Conservation (phyloP, 352 stramenopile species). For the Hyphochytrium catenoides region DNA sequence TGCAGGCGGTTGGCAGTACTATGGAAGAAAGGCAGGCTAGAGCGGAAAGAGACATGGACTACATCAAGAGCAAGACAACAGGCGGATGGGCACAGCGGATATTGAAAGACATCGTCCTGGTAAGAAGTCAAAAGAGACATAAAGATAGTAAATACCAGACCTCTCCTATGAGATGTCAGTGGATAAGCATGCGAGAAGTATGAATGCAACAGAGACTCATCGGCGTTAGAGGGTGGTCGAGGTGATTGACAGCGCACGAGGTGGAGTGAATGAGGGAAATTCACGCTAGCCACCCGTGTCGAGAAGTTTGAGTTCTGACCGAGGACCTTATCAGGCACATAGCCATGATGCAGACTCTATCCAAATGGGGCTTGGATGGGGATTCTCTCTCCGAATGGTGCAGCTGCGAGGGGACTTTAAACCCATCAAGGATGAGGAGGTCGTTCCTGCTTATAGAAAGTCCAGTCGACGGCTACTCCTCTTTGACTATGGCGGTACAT, state of each 20-base stretch:
- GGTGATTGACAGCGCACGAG: slow-evolving; percentile 66
- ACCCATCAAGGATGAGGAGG: slow-evolving; percentile 59
- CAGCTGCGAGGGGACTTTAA: slow-evolving; percentile 82
- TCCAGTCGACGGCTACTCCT: slow-evolving; percentile 65
- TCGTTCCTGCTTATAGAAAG: slow-evolving; percentile 48
- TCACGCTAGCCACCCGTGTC: slow-evolving; percentile 20
- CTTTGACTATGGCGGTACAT: slow-evolving; percentile 91
- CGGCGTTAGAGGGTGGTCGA: slow-evolving; percentile 83
- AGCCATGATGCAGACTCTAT: slow-evolving; percentile 32
- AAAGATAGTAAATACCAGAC: too few relatives aligned
- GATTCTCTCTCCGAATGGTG: slow-evolving; percentile 83
- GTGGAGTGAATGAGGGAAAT: slow-evolving; percentile 38
- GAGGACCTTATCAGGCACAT: slow-evolving; percentile 14
- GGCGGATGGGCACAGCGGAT: too few relatives aligned
- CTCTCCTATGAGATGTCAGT: too few relatives aligned
- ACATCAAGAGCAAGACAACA: too few relatives aligned
- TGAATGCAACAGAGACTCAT: slow-evolving; percentile 48
- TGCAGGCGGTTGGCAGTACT: too few relatives aligned
- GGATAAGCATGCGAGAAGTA: too few relatives aligned
- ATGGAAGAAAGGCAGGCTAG: too few relatives aligned
- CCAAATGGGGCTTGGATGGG: slow-evolving; percentile 75
- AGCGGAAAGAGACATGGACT: too few relatives aligned
- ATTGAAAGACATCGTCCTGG: too few relatives aligned
- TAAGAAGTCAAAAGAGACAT: too few relatives aligned
- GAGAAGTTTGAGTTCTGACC: too few relatives aligned